Conservation (phyloP, 371 early-diverging fungal genomes). For the Lichtheimia ornata region DNA sequence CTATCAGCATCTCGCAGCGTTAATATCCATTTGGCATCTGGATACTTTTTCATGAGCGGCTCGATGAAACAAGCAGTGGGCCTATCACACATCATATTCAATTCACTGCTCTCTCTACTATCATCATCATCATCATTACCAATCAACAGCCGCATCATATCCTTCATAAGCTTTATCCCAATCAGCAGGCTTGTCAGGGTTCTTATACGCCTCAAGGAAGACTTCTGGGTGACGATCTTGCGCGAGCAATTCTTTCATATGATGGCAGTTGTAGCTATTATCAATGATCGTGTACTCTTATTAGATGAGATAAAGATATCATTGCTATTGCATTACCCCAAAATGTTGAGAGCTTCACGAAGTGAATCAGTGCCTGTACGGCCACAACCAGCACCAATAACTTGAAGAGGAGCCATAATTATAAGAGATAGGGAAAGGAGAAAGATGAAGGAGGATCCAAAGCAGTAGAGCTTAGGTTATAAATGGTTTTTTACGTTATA, state of each 20-base stretch:
- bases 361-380: conserved; percentile 40
- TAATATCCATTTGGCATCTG: conserved; percentile 40
- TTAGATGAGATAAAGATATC: neutral
- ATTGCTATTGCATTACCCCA: conserved; percentile 26
- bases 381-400: conserved; percentile 41
- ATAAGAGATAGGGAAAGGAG: too few species aligned
- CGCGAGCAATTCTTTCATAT: conserved; percentile 8
- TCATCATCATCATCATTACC: neutral
- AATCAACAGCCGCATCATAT: conserved; percentile 18
- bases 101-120: neutral
- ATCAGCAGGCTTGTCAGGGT: conserved; percentile 23
- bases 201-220: conserved; percentile 25
- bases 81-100: conserved; percentile 7
- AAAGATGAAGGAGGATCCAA: too few species aligned
- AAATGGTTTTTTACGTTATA: too few species aligned
- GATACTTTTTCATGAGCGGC: conserved; percentile 28
- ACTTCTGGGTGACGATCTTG: conserved; percentile 12
- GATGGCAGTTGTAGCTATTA: conserved; percentile 22
- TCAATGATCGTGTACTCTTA: neutral
- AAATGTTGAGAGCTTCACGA: conserved; percentile 27
- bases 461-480: too few species aligned
- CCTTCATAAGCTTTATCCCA: conserved; percentile 33
- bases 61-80: conserved; percentile 22
- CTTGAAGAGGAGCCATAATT: conserved; percentile 21
- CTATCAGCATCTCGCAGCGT: too few species aligned